Evolutionary conservation across 805 yeast species (phyloP), one percentile per base, ranked within the genome.

Genomic region (Isabelozyma heimii): DNA sequence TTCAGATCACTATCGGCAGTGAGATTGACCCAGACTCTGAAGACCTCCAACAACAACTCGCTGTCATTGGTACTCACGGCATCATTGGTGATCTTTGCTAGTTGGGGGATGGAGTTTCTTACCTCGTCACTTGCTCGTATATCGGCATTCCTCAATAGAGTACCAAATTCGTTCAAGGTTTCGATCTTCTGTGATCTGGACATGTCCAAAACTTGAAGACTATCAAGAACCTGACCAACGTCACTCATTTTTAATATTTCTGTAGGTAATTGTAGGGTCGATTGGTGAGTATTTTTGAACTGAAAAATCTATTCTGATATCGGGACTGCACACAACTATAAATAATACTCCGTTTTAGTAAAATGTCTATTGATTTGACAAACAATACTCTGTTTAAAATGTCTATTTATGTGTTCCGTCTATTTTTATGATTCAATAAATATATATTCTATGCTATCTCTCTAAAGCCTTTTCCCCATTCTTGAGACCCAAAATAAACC

Each of bases 401-500:
- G 35, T 15, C 40, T 33, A 13, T 24, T 12, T 35, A 24, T 15
- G 17, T 33, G 12, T 15, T 42, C 35, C 24, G 24, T 15, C 40
- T 35, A 10, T 28, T 4, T 6, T 38, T 24, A n/a, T 37, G 8
- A 28, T 40, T 8, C 35, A 20, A 20, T 30, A 30, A n/a, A 9
- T 44, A 16, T 27, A 28, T 30, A 39, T 8, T 39, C 27, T 40
- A 26, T 16, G 20, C 47, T 46, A 51, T 14, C 54, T 54, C 47
- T 80, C 85, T 59, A 85, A 83, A 2, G 80, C 77, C 49, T 74
- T 73, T 52, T 85, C 91, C 2, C 97, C 97, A 49, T 75, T 73
- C 59, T 88, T 84, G 54, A 92, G 73, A 7, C 95, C 82, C 47
- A 92, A 70, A 2, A 92, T 72, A 35, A 81, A 81, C 54, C 97